Evolutionary conservation across 1,139 yeast species (phyloP).

Genomic region (Schwanniomyces etchellsii): DNA sequence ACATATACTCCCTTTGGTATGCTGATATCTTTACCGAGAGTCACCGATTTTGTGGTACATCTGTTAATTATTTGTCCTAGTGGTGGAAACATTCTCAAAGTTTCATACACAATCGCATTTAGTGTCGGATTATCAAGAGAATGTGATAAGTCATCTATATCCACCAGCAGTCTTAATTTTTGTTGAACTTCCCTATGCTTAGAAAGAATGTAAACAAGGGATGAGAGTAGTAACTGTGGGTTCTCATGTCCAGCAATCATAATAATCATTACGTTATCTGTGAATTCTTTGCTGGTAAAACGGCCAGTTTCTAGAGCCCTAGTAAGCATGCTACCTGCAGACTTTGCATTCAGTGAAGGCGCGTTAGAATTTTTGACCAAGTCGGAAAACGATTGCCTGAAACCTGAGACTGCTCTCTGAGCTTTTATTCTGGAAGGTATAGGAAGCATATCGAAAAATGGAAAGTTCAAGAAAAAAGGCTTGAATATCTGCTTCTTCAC

Average conservation of each 20-base stretch:
- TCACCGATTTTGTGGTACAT: conserved; percentile 29
- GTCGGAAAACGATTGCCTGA: conserved; percentile 28
- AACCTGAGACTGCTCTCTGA: conserved; percentile 35
- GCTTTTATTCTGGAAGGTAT: conserved; percentile 45
- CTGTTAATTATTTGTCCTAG: conserved; percentile 55
- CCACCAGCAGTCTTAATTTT: conserved; percentile 26
- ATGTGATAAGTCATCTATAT: conserved; percentile 9
- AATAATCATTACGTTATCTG: conserved; percentile 53
- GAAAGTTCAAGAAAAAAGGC: conserved; percentile 52
- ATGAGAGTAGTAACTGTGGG: conserved; percentile 48
- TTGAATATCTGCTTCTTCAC: conserved; percentile 52
- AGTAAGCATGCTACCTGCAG: conserved; percentile 21
- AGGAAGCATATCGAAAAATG: conserved; percentile 46
- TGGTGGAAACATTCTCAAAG: conserved; percentile 52
- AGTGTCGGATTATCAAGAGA: conserved; percentile 11
- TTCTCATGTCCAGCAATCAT: conserved; percentile 63
- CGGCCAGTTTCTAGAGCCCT: conserved; percentile 30
- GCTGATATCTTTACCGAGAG: conserved; percentile 34
- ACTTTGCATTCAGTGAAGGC: conserved; percentile 9
- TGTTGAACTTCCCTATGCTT: conserved; percentile 33
- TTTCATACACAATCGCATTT: conserved; percentile 40
- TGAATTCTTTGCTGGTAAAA: conserved; percentile 41
- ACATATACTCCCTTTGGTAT: conserved; percentile 53
- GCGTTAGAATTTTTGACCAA: conserved; percentile 20
- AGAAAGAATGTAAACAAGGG: conserved; percentile 43